Evolutionary conservation across 176 grass and related monocot species (phyloP).

Genomic region (Triticum turgidum): DNA sequence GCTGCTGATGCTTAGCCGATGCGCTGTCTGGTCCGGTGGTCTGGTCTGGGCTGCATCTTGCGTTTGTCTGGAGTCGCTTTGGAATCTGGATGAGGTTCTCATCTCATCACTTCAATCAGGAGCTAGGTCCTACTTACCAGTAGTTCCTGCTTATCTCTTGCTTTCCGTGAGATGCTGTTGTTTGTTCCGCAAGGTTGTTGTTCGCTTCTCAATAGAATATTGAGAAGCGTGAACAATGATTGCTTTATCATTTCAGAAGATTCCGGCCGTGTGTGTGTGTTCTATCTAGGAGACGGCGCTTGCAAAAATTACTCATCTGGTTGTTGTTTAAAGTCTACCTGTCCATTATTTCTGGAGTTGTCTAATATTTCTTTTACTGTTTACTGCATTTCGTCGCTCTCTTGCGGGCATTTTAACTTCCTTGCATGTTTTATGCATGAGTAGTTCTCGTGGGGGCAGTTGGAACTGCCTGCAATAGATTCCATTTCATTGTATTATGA

Average conservation of each 20-base stretch:
- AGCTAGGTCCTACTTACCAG: not conserved
- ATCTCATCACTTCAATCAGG: conserved; percentile 6
- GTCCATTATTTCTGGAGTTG: not conserved
- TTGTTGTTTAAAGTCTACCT: conserved; percentile 15
- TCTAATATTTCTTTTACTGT: not conserved
- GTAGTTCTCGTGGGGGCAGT: not conserved
- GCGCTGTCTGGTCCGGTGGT: not conserved
- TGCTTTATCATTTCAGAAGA: conserved; percentile 1
- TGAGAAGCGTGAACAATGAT: not conserved
- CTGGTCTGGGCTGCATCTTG: not conserved
- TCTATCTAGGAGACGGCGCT: not conserved
- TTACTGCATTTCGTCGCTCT: not conserved
- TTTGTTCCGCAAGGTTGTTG: not conserved
- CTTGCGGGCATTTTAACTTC: not conserved
- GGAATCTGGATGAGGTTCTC: conserved; percentile 20
- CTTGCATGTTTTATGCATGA: conserved; percentile 2
- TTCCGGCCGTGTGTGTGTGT: not conserved
- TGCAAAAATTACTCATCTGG: not conserved
- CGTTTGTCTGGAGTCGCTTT: not conserved
- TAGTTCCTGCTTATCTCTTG: not conserved
- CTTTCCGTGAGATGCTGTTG: conserved; percentile 9
- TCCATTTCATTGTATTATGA: not conserved
- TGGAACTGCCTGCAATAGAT: conserved; percentile 7
- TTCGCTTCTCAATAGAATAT: conserved; percentile 30
- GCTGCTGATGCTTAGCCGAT: not conserved